phyloP scores from a whole-genome alignment of 2,329 filamentous ascomycete genomes.

The Aspergillus glaucus region DNA sequence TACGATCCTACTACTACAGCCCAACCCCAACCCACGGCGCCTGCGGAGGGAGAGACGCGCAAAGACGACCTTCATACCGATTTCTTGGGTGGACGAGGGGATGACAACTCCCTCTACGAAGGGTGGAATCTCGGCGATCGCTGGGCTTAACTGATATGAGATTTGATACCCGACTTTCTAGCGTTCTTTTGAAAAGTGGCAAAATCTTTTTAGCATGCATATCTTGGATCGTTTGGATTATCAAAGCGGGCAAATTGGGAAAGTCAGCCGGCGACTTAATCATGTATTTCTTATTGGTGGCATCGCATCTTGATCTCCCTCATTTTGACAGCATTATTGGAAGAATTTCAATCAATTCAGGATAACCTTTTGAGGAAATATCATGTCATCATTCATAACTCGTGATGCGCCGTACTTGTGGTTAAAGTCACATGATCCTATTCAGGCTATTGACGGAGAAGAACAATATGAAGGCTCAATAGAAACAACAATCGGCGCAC shows the following conservation, averaged over 20 bases:
- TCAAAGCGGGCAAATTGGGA: neutral
- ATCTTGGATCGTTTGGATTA: neutral
- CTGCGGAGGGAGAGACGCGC: neutral
- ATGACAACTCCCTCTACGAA: conserved; percentile 8
- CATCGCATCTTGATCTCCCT: neutral
- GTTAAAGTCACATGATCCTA: conserved; percentile 11
- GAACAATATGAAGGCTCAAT: conserved; percentile 13
- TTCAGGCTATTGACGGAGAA: conserved; percentile 14
- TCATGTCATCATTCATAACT: neutral
- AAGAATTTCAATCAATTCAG: neutral
- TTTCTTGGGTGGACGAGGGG: neutral
- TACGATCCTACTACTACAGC: neutral
- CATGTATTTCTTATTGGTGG: neutral
- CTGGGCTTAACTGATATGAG: conserved; percentile 12
- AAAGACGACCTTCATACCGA: neutral
- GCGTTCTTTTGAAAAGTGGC: neutral
- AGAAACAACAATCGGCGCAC: neutral
- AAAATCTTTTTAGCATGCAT: neutral
- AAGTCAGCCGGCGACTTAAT: neutral
- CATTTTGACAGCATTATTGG: neutral
- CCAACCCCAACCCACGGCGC: neutral
- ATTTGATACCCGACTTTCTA: conserved; percentile 7
- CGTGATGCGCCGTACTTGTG: neutral
- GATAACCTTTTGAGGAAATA: neutral
- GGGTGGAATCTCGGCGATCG: conserved; percentile 13